phyloP scores from a whole-genome alignment of 2,329 filamentous ascomycete species.

The Pseudogymnoascus sp. region DNA sequence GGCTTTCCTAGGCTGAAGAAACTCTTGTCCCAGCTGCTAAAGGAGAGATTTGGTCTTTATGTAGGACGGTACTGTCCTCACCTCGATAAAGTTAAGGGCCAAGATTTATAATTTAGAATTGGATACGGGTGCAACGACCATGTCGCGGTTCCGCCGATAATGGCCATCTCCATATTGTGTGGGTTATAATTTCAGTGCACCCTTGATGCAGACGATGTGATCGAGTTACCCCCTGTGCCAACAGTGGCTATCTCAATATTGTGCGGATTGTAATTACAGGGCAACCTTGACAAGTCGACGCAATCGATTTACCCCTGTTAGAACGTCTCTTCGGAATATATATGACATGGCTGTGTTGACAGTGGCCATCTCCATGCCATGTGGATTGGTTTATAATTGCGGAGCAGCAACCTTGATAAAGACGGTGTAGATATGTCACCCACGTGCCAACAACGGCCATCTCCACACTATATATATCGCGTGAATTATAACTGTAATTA shows the following conservation, averaged over 20 bases:
- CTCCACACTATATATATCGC: background rate
- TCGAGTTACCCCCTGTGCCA: background rate
- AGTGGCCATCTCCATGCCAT: background rate
- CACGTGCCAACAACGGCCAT: background rate
- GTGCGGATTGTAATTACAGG: background rate
- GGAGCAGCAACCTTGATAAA: background rate
- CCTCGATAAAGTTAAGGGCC: background rate
- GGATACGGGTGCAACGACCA: background rate
- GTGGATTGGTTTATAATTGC: background rate
- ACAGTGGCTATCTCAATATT: background rate
- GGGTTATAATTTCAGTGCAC: background rate
- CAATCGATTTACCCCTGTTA: background rate
- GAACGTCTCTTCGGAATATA: background rate
- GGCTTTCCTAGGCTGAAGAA: background rate
- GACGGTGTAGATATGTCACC: background rate
- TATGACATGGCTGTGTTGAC: background rate
- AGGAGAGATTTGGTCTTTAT: background rate
- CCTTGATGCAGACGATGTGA: background rate
- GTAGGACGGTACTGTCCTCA: background rate
- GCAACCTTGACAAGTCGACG: background rate
- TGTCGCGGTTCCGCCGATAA: background rate
- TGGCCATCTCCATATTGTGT: background rate
- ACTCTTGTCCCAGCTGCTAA: background rate
- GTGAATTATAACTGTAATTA: background rate
- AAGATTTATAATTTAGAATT: background rate